A percentile compares a stretch with the other conserved stretches of the same genome.
phyloP scores from a whole-genome alignment of 176 grass and related monocot species.

The bread wheat (Triticum aestivum) region IWGSC_CS_RefSeq_v2.1 NC_057809.1:63079453-63079952 shows the following conservation, averaged over 20 bases:
- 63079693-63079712: too few species aligned
- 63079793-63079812: not conserved
- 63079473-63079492: not conserved
- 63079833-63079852: conserved; percentile 20
- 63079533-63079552: not conserved
- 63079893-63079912: not conserved
- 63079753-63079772: not conserved
- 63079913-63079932: not conserved
- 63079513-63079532: not conserved
- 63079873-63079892: not conserved
- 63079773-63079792: not conserved
- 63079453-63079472: not conserved
- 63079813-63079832: not conserved
- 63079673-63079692: not conserved
- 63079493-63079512: not conserved
- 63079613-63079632: not conserved
- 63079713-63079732: not conserved
- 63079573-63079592: not conserved
- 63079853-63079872: not conserved
- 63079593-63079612: not conserved
- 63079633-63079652: not conserved
- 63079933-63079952: not conserved
- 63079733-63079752: not conserved
- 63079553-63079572: not conserved
- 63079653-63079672: not conserved